Evolutionary conservation across 176 grass and related monocot species (phyloP), one percentile per base, ranked within the genome.

Genomic region (Zea luxurians): DNA sequence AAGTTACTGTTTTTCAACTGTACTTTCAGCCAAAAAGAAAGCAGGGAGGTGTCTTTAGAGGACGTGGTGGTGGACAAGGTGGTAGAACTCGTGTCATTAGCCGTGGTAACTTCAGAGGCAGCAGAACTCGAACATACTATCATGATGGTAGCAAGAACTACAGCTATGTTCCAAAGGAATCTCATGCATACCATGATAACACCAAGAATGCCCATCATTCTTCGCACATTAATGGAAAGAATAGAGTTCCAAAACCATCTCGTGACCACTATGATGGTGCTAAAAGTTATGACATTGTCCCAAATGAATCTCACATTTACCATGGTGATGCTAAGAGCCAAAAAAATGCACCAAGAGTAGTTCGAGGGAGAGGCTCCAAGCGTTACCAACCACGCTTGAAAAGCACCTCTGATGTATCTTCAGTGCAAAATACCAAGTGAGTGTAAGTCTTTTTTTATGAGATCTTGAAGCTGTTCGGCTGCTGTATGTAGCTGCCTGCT

Each of bases 301-400:
- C 50, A 12, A 84, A 85, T 73, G 78, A 80, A 73, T 68, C 87
- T 75, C 87, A 11, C 41, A 58, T 74, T 70, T 81, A 78, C 63
- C 53, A 90, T 72, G 73, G 79, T 38, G 75, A 87, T 87, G 64
- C 46, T 64, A 85, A 90, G 69, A 85, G 64, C 44, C 65, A 94
- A 61, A 92, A 74, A 66, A 70, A 74, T 82, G 41, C 66, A 34
- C 69, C 83, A 15, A 92, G 62, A 67, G 41, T 70, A 38, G 68
- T 71, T 54, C 86, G 87, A 83, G 96, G 96, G 37, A 94, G 92
- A 88, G 95, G 89, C 17, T 87, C 86, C 55, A 91, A 76, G 70
- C 80, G 78, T 27, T 98, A 98, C 52, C 89, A 90, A 75, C 87
- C 86, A 18, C 70, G 87, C 37, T 64, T 71, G 61, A 97, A 74